Evolutionary conservation across 257 asterid species (phyloP).

Genomic region (Petrea volubilis): DNA sequence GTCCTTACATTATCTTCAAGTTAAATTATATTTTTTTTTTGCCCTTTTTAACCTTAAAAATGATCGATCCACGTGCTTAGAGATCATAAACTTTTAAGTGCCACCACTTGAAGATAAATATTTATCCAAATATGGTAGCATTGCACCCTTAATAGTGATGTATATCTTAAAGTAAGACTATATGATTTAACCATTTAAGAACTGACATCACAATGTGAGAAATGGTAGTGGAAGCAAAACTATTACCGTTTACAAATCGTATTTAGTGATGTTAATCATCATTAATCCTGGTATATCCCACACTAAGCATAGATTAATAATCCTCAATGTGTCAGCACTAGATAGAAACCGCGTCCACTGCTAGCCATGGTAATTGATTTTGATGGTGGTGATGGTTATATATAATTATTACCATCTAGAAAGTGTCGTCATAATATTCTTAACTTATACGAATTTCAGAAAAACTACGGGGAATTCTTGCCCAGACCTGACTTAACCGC

Average conservation of each 20-base stretch:
- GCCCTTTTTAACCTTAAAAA: too few species aligned
- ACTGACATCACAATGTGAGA: neutral
- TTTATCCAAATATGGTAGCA: neutral
- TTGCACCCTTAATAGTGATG: neutral
- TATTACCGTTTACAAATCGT: neutral
- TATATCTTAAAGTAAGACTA: too few species aligned
- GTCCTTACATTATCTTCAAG: too few species aligned
- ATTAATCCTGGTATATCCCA: neutral
- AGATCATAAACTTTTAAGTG: too few species aligned
- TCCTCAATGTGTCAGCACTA: neutral
- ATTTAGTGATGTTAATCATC: constrained; percentile 14
- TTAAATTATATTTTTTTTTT: too few species aligned
- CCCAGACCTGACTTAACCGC: too few species aligned
- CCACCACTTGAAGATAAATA: neutral
- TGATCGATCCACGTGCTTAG: too few species aligned
- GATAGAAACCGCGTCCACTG: constrained; percentile 2
- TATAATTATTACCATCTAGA: constrained; percentile 3
- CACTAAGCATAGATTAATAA: neutral
- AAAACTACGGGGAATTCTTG: too few species aligned
- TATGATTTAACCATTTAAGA: too few species aligned
- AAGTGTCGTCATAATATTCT: neutral
- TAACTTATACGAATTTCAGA: neutral
- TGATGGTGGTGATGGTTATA: neutral
- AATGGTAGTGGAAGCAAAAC: neutral
- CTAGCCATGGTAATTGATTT: neutral